Percentiles rank a stretch among this genome's conserved stretches.
Conservation (phyloP, 2,329 filamentous ascomycete genomes). For the Fusarium zealandicum region DNA sequence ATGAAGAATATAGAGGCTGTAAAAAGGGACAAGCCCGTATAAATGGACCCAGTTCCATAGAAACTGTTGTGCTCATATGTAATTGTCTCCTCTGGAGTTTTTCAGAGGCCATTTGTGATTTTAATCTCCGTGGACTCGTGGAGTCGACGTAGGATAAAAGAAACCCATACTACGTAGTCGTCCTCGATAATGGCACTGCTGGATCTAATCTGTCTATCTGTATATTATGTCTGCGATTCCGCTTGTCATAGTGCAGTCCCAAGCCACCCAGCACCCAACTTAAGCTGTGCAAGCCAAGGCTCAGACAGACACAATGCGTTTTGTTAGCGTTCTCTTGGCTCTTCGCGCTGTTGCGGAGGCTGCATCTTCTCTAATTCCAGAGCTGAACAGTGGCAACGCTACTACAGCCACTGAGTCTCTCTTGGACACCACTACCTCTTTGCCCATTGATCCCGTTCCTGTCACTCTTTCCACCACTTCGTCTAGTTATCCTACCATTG, state of each 20-base stretch:
- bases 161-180: no score
- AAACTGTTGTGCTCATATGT: no score
- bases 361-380: background rate
- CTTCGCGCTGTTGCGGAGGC: background rate
- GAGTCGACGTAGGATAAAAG: background rate
- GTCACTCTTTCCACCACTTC: background rate
- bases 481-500: background rate
- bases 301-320: background rate
- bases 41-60: no score
- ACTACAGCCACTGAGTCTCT: background rate
- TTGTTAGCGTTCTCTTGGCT: background rate
- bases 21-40: no score
- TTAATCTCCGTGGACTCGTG: background rate
- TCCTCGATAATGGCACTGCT: no score
- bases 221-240: background rate
- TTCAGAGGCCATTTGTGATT: background rate
- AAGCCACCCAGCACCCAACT: background rate
- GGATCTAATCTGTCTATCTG: background rate
- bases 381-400: background rate
- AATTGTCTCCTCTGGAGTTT: background rate
- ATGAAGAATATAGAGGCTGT: no score
- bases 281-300: background rate
- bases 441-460: background rate
- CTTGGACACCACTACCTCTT: background rate
- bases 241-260: background rate